Conservation (phyloP, 1,284 basidiomycete genomes). For the Cutaneotrichosporon mucoides region DNA sequence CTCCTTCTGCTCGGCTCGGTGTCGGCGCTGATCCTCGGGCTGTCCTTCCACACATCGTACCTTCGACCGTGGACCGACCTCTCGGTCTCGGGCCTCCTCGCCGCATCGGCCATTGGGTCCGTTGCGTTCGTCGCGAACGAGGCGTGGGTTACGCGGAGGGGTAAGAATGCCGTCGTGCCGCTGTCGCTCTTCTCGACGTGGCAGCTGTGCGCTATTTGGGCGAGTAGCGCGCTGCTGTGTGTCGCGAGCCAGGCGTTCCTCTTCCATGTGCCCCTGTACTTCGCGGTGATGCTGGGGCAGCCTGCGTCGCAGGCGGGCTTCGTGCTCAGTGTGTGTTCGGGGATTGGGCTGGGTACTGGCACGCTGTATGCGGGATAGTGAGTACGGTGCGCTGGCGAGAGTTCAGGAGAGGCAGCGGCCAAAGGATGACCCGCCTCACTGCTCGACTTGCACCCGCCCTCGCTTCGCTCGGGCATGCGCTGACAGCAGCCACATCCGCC, state of each 20-base stretch:
- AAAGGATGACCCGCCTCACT: too few relatives aligned
- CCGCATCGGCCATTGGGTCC: slow-evolving; percentile 55
- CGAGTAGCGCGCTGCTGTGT: slow-evolving; percentile 53
- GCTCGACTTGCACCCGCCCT: too few relatives aligned
- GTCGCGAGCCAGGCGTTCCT: slow-evolving; percentile 67
- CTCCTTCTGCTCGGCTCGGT: slow-evolving; percentile 63
- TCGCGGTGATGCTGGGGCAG: slow-evolving; percentile 41
- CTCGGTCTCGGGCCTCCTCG: slow-evolving; percentile 63
- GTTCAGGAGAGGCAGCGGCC: not conserved
- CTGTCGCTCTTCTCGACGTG: slow-evolving; percentile 65
- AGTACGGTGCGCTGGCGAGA: slow-evolving; percentile 11
- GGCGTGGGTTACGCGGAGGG: slow-evolving; percentile 63
- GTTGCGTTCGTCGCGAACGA: slow-evolving; percentile 67
- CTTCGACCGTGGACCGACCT: slow-evolving; percentile 72
- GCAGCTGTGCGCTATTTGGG: slow-evolving; percentile 55
- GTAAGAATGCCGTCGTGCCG: slow-evolving; percentile 59
- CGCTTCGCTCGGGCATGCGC: too few relatives aligned
- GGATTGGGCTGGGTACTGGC: slow-evolving; percentile 73
- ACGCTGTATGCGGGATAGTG: slow-evolving; percentile 83
- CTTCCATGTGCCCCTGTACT: slow-evolving; percentile 44
- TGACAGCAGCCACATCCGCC: slow-evolving; percentile 40
- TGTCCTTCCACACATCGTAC: slow-evolving; percentile 76
- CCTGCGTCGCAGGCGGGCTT: slow-evolving; percentile 49
- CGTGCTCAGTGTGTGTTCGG: slow-evolving; percentile 62
- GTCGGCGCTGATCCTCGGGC: slow-evolving; percentile 68